A percentile compares a stretch with the other conserved stretches of the same genome.
These are phyloP conservation scores for Penicillium cinerascens DNA, from an alignment of 495 filamentous ascomycete genomes.

Conservation along the genomic window DNA sequence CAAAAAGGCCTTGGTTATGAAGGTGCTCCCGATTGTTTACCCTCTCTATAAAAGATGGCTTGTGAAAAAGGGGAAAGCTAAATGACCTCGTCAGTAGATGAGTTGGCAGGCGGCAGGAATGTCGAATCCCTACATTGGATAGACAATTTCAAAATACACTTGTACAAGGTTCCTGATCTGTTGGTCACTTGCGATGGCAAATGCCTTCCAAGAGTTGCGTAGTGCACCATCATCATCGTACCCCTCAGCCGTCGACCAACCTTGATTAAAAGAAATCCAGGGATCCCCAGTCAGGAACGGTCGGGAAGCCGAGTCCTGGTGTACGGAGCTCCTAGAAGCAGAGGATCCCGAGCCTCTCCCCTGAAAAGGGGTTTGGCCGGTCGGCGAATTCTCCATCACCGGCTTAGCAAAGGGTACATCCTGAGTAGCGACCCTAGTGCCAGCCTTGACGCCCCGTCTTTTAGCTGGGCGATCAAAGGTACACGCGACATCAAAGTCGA, in stretches of 20 bases:
- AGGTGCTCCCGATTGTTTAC: constrained; percentile 38
- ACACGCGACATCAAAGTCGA: constrained; percentile 67
- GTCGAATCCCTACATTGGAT: constrained; percentile 24
- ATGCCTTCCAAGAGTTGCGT: constrained; percentile 32
- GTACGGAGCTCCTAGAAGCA: constrained; percentile 19
- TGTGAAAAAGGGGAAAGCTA: constrained; percentile 51
- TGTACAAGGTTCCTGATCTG: constrained; percentile 34
- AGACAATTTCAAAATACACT: constrained; percentile 45
- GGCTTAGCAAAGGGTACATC: constrained; percentile 8
- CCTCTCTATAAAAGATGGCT: constrained; percentile 32
- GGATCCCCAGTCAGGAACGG: constrained; percentile 19
- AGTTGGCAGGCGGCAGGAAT: too few species aligned
- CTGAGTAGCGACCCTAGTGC: constrained; percentile 8
- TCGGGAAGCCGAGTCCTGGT: constrained; percentile 14
- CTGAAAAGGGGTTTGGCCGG: neutral
- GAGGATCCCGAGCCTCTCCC: constrained; percentile 18
- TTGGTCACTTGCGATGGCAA: constrained; percentile 27
- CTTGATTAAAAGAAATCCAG: constrained; percentile 21
- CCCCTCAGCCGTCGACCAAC: constrained; percentile 19
- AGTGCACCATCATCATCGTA: constrained; percentile 26
- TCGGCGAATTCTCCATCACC: constrained; percentile 1
- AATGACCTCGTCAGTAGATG: constrained; percentile 4
- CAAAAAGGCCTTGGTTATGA: constrained; percentile 41
- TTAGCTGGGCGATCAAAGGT: constrained; percentile 68
- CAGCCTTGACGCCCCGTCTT: constrained; percentile 54